These are phyloP conservation scores for Lophiostoma macrostomum DNA, from an alignment of 495 filamentous ascomycete species.

Conservation along the genomic window DNA sequence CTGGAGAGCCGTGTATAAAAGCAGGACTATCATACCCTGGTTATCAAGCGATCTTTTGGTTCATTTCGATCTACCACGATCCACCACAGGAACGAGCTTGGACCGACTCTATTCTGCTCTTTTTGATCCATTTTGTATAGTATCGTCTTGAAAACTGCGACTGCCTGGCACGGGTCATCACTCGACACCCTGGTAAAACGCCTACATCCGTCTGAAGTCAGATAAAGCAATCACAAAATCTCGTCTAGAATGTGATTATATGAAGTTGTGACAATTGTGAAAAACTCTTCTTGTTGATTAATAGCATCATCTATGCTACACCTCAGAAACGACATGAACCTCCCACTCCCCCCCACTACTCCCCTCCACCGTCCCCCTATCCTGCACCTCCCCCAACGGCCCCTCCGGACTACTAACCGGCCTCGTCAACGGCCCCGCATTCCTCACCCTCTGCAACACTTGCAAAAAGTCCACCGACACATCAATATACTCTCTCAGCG, in stretches of 20 bases:
- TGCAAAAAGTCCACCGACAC: conserved; percentile 47
- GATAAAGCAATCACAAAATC: no score
- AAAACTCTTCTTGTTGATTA: neutral
- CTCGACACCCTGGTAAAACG: no score
- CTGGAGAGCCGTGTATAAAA: no score
- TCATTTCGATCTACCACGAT: no score
- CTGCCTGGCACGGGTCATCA: no score
- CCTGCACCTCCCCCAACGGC: conserved; percentile 17
- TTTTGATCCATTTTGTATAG: no score
- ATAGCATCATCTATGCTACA: neutral
- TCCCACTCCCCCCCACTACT: conserved; percentile 22
- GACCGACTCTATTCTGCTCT: no score
- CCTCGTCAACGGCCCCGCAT: conserved; percentile 10
- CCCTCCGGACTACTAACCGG: conserved; percentile 16
- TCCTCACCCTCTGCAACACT: conserved; percentile 35
- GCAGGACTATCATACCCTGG: no score
- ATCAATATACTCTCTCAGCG: conserved; percentile 47
- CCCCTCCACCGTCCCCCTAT: conserved; percentile 8
- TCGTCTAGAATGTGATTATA: neutral
- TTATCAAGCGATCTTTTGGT: no score
- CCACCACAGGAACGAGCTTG: no score
- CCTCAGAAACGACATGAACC: conserved; percentile 22
- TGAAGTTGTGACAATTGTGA: neutral
- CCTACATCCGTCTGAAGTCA: no score
- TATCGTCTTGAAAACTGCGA: no score